Evolutionary conservation across 2,329 filamentous ascomycete genomes (phyloP).

Genomic region (Tolypocladium amazonense): DNA sequence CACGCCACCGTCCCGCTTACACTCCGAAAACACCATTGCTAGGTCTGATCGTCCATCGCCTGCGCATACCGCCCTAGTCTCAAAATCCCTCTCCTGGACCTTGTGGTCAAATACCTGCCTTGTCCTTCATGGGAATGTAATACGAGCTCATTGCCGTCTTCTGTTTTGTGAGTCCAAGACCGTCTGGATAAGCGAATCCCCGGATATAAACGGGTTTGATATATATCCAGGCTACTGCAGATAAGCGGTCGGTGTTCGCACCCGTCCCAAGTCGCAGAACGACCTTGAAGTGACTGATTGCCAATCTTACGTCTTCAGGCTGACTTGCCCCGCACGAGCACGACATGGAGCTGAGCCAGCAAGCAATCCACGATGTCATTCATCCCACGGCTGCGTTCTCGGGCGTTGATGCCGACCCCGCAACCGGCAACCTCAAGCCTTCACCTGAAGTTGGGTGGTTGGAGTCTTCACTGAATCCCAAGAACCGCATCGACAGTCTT

Average conservation of each 20-base stretch:
- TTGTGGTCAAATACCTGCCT: neutral
- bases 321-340: neutral
- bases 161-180: neutral
- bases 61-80: neutral
- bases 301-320: neutral
- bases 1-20: neutral
- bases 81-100: neutral
- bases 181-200: neutral
- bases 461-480: conserved; percentile 44
- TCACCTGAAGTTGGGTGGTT: conserved; percentile 25
- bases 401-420: neutral
- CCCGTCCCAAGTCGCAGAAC: neutral
- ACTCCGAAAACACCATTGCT: neutral
- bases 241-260: neutral
- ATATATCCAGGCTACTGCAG: neutral
- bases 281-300: neutral
- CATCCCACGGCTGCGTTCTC: conserved; percentile 47
- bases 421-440: neutral
- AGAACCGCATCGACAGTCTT: conserved; percentile 49
- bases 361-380: conserved; percentile 42
- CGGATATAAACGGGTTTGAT: neutral
- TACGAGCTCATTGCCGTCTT: neutral
- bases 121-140: neutral
- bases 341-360: conserved; percentile 42
- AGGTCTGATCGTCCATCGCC: neutral